Conservation (phyloP, 140 eudicot genomes). For the Bidens hawaiensis region DNA sequence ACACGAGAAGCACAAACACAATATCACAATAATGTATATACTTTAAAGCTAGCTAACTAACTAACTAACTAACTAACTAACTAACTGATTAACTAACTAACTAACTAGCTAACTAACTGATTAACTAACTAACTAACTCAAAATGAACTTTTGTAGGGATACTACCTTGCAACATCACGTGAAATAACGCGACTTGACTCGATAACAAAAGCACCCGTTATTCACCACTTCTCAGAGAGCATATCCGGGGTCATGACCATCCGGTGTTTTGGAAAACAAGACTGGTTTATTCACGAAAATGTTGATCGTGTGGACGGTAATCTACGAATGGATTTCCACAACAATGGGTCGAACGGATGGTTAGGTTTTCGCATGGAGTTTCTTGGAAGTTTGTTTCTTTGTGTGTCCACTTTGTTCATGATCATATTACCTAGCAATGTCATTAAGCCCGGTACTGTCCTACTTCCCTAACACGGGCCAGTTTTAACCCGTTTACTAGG, state of each 20-base stretch:
- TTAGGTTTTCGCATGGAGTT: slow-evolving; percentile 77
- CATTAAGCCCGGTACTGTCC: slow-evolving; percentile 52
- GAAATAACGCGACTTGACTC: slow-evolving; percentile 74
- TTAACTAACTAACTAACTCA: neutral
- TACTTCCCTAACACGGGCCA: neutral
- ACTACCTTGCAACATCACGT: slow-evolving; percentile 76
- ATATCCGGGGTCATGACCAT: slow-evolving; percentile 79
- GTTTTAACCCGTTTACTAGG: neutral
- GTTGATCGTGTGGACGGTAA: slow-evolving; percentile 52
- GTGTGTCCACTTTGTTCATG: slow-evolving; percentile 59
- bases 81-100: neutral
- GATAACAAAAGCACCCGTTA: slow-evolving; percentile 81
- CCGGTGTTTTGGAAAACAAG: slow-evolving; percentile 66
- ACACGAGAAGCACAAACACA: neutral
- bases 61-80: neutral
- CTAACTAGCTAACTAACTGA: no score
- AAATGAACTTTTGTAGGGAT: slow-evolving; percentile 42
- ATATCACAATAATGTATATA: no score
- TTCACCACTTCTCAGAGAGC: slow-evolving; percentile 80
- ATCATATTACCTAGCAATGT: slow-evolving; percentile 55
- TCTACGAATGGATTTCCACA: slow-evolving; percentile 69
- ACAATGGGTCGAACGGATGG: slow-evolving; percentile 75
- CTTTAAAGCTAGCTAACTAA: neutral
- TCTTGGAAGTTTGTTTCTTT: slow-evolving; percentile 63
- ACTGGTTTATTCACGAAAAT: slow-evolving; percentile 50